Evolutionary conservation across 2,329 filamentous ascomycete genomes (phyloP), one percentile per base, ranked within the genome.

Genomic region (Neofusicoccum cordaticola): DNA sequence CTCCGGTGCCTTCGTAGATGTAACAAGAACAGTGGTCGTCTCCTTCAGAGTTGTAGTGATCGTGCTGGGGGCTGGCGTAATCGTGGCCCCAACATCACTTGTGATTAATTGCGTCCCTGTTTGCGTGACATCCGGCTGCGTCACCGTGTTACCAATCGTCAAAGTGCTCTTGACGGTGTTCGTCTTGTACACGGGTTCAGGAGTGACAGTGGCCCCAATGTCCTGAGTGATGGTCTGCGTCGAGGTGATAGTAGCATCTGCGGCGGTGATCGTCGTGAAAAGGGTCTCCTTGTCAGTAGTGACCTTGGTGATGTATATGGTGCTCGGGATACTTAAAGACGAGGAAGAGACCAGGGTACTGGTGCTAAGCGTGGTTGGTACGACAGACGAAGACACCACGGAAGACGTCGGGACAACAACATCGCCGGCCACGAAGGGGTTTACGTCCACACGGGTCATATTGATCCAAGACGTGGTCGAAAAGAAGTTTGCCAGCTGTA

Each of bases 401-500:
- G 68, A 71, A 5, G 71, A 68, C 7, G 75, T 69, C 15, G 71
- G 71, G 7, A 72, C 72, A 15, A 72, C 72, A 15, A 72, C 73
- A 22, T 71, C 70, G 0, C 72, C 74, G 11, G 74, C 70, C 2
- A 67, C 67, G 63, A 81, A 81, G 0, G 79, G 79, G 61, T 73
- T 71, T 1, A 74, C 72, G 62, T 74, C 70, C 15, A 81, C 70
- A 42, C 74, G 72, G 2, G 75, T 75, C 63, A 80, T 78, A 65
- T 81, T 75, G 67, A 81, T 80, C 75, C 78, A 81, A 6, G 73
- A 72, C 1, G 74, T 80, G 1, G 71, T 71, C 1, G 73, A 67
- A 64, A 81, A 81, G 69, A 81, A 80, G 65, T 71, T 77, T 6
- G 72, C 69, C 39, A 81, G 68, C 69, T 80, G 72, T 61, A 79